phyloP scores from a whole-genome alignment of 2,329 filamentous ascomycete genomes.

The Pseudogymnoascus verrucosus region DNA sequence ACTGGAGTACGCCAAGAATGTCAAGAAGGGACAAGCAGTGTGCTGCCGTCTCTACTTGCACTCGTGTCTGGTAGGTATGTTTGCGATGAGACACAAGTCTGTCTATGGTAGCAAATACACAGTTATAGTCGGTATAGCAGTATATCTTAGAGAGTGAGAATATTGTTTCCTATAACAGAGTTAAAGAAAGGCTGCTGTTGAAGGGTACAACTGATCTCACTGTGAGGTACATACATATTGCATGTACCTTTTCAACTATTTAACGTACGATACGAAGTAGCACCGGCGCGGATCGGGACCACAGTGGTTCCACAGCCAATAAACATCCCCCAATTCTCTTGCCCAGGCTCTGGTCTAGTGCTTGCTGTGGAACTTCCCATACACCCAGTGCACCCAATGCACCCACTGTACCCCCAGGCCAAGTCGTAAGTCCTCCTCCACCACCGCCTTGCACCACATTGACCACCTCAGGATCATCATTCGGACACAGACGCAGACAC shows the following conservation, averaged over 20 bases:
- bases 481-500: background rate
- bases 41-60: background rate
- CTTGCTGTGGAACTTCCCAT: background rate
- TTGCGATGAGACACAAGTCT: background rate
- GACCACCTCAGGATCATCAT: conserved; percentile 5
- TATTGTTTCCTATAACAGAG: background rate
- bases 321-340: background rate
- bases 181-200: background rate
- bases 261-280: background rate
- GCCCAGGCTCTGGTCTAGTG: background rate
- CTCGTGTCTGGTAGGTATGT: background rate
- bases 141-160: background rate
- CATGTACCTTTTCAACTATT: background rate
- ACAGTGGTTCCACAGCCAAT: background rate
- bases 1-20: background rate
- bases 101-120: background rate
- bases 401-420: too few species aligned
- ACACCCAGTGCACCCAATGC: too few species aligned
- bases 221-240: background rate
- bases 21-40: background rate
- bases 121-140: background rate
- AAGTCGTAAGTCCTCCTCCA: background rate
- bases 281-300: conserved; percentile 5
- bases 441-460: background rate
- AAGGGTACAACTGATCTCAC: background rate